Percentiles rank a stretch among this genome's conserved stretches.
phyloP scores from a whole-genome alignment of 345 rosid genomes.

The Salix purpurea region DNA sequence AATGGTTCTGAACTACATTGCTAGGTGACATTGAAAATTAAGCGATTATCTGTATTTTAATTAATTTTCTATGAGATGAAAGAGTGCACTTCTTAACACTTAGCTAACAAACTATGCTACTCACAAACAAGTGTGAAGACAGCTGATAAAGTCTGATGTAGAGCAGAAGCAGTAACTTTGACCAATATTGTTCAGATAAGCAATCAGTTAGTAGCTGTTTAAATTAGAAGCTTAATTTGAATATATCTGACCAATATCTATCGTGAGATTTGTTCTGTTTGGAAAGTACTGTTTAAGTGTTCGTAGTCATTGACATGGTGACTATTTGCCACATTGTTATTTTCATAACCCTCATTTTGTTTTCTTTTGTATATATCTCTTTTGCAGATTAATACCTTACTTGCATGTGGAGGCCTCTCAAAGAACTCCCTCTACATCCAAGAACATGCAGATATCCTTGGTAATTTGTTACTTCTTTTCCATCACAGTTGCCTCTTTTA shows the following conservation, averaged over 20 bases:
- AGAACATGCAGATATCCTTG: conserved; percentile 81
- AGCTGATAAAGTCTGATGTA: neutral
- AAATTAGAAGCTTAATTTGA: neutral
- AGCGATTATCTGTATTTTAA: neutral
- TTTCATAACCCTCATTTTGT: neutral
- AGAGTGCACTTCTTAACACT: neutral
- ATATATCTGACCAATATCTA: neutral
- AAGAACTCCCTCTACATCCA: conserved; percentile 71
- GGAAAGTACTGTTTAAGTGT: neutral
- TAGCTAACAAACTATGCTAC: too few species aligned
- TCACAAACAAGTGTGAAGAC: too few species aligned
- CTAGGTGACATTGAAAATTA: neutral
- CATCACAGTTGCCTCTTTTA: too few species aligned
- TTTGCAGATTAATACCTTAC: conserved; percentile 68
- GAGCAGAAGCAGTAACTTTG: neutral
- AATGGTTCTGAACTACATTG: neutral
- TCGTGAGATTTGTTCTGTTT: neutral
- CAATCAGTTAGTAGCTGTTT: neutral
- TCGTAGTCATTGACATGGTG: neutral
- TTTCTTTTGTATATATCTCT: conserved; percentile 9
- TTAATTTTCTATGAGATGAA: neutral
- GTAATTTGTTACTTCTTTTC: conserved; percentile 30
- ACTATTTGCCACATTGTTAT: neutral
- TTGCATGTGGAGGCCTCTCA: conserved; percentile 88
- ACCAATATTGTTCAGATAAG: neutral